Conservation (phyloP, 352 stramenopile species). For the Globisporangium barbulae region DNA sequence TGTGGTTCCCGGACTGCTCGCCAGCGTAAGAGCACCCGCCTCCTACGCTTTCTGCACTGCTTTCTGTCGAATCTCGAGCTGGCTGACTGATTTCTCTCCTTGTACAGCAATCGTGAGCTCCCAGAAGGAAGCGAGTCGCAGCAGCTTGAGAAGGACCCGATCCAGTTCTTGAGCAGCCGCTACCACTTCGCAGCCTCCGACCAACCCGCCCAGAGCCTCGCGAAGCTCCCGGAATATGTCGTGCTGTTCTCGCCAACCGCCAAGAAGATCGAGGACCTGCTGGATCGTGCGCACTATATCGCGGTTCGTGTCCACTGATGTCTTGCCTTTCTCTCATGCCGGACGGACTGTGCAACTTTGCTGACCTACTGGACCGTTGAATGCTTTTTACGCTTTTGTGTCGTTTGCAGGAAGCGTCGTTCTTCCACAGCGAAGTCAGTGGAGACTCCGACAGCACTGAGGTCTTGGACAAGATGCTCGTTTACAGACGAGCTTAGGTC, state of each 20-base stretch:
- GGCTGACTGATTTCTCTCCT: conserved; percentile 1
- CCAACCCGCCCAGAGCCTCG: conserved; percentile 16
- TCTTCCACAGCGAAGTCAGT: conserved; percentile 68
- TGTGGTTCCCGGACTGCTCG: conserved; percentile 87
- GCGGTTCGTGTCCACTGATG: conserved; percentile 28
- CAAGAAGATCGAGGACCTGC: conserved; percentile 41
- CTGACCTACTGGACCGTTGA: background rate
- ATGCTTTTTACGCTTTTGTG: background rate
- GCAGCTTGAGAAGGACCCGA: conserved; percentile 53
- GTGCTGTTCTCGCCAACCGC: conserved; percentile 63
- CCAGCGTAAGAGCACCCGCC: conserved; percentile 40
- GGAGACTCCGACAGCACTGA: conserved; percentile 65
- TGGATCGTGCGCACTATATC: conserved; percentile 41
- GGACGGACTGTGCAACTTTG: background rate
- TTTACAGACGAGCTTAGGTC: conserved; percentile 43
- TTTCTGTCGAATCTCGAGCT: background rate
- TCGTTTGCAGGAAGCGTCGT: conserved; percentile 38
- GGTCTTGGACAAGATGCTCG: conserved; percentile 56
- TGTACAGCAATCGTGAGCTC: conserved; percentile 51
- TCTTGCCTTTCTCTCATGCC: background rate
- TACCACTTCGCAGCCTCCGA: conserved; percentile 39
- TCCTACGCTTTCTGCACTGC: background rate
- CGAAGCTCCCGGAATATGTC: conserved; percentile 54
- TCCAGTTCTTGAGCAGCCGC: conserved; percentile 45
- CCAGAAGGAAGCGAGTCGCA: conserved; percentile 63